phyloP scores from a whole-genome alignment of 768 basidiomycete genomes.

The Russula vinacea region DNA sequence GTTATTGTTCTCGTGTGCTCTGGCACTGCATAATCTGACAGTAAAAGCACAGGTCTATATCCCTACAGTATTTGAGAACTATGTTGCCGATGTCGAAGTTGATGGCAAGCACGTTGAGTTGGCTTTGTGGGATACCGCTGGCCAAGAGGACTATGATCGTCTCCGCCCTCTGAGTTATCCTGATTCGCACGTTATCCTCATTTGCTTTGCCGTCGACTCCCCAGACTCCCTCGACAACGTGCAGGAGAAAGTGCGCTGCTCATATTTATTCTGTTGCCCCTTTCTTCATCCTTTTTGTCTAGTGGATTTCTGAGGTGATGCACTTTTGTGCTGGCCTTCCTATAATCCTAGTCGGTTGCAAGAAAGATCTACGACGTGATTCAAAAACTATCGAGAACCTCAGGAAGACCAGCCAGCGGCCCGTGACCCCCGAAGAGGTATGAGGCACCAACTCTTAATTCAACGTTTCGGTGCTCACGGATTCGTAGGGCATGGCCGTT shows the following conservation, averaged over 20 bases:
- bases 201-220: conserved; percentile 98
- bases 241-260: conserved; percentile 85
- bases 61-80: conserved; percentile 99
- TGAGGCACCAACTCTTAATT: conserved; percentile 27
- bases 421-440: conserved; percentile 92
- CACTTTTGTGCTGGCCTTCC: conserved; percentile 95
- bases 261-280: conserved; percentile 4
- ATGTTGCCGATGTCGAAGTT: conserved; percentile 97
- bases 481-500: conserved; percentile 80
- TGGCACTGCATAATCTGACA: conserved; percentile 9
- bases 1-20: conserved; percentile 40
- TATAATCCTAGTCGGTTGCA: conserved; percentile 97
- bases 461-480: conserved; percentile 1
- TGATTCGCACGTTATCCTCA: conserved; percentile 99
- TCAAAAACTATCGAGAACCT: conserved; percentile 91
- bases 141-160: conserved; percentile 99
- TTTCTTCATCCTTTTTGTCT: conserved; percentile 11
- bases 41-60: conserved; percentile 80
- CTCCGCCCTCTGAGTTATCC: conserved; percentile 97
- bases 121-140: conserved; percentile 99
- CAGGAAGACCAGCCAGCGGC: conserved; percentile 89
- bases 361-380: conserved; percentile 97
- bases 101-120: conserved; percentile 98
- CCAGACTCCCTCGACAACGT: conserved; percentile 99
- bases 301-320: conserved; percentile 99